A percentile compares a stretch with the other conserved stretches of the same genome.
These are phyloP conservation scores for Phialophora macrospora DNA, from an alignment of 2,329 filamentous ascomycete genomes.

Conservation along the genomic window DNA sequence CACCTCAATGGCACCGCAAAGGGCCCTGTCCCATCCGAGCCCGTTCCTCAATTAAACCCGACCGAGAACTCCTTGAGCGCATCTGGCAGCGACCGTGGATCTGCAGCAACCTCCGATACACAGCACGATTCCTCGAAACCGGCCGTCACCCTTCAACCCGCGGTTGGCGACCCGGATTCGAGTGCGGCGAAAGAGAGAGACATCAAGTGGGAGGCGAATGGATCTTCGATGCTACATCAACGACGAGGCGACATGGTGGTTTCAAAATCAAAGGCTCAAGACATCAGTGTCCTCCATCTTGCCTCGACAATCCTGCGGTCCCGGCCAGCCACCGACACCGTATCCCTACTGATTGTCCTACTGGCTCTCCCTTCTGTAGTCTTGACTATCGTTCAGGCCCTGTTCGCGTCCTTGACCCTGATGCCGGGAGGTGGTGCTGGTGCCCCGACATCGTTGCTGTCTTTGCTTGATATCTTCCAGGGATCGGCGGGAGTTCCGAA, in stretches of 20 bases:
- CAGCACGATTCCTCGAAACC: conserved; percentile 18
- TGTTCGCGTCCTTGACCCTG: conserved; percentile 92
- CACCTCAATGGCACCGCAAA: conserved; percentile 58
- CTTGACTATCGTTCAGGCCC: conserved; percentile 84
- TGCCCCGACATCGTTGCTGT: conserved; percentile 74
- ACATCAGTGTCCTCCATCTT: conserved; percentile 74
- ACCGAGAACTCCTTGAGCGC: conserved; percentile 23
- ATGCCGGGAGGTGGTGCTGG: conserved; percentile 72
- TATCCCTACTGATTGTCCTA: conserved; percentile 94
- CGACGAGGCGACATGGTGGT: conserved; percentile 73
- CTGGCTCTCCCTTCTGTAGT: conserved; percentile 89
- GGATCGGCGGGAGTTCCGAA: conserved; percentile 84
- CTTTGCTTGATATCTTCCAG: conserved; percentile 89
- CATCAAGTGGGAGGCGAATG: conserved; percentile 30
- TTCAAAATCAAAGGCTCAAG: conserved; percentile 70
- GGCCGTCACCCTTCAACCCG: neutral
- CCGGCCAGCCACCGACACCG: conserved; percentile 90
- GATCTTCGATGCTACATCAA: conserved; percentile 35
- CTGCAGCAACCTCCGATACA: conserved; percentile 11
- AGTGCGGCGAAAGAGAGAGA: conserved; percentile 30
- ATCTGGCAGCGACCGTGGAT: conserved; percentile 19
- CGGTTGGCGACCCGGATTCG: conserved; percentile 19
- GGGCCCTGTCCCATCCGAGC: conserved; percentile 45
- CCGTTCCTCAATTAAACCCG: conserved; percentile 27
- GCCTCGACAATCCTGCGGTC: conserved; percentile 85